Evolutionary conservation across 495 filamentous ascomycete genomes (phyloP).

Genomic region (Talaromyces thailandensis): DNA sequence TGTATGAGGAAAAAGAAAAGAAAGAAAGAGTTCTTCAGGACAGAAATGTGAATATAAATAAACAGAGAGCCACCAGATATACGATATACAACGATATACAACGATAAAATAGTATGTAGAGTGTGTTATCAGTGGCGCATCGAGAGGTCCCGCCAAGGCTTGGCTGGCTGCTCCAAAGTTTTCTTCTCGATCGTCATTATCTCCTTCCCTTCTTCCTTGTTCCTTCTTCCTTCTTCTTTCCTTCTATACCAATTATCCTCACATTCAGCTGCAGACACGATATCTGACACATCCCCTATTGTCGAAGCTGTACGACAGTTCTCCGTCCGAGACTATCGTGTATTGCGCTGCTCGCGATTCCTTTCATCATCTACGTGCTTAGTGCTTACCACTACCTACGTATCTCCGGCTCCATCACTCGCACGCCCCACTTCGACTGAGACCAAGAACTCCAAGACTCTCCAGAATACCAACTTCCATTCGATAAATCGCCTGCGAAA

Average conservation of each 20-base stretch:
- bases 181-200: neutral
- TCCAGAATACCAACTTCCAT: neutral
- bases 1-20: neutral
- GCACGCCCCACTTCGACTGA: neutral
- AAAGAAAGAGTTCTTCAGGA: neutral
- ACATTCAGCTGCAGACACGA: neutral
- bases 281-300: neutral
- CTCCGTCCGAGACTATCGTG: neutral
- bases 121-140: neutral
- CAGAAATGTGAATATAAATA: neutral
- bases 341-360: neutral
- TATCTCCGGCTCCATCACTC: neutral
- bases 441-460: neutral
- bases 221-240: neutral
- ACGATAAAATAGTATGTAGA: no score
- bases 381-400: neutral
- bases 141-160: neutral
- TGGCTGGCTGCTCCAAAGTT: neutral
- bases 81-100: no score
- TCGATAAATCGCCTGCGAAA: neutral
- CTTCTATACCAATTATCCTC: neutral
- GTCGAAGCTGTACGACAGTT: neutral
- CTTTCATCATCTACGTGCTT: neutral
- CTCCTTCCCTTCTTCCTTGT: neutral
- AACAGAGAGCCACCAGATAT: no score